Conservation (phyloP, 2,329 filamentous ascomycete genomes). For the Botryosphaeria dothidea region DNA sequence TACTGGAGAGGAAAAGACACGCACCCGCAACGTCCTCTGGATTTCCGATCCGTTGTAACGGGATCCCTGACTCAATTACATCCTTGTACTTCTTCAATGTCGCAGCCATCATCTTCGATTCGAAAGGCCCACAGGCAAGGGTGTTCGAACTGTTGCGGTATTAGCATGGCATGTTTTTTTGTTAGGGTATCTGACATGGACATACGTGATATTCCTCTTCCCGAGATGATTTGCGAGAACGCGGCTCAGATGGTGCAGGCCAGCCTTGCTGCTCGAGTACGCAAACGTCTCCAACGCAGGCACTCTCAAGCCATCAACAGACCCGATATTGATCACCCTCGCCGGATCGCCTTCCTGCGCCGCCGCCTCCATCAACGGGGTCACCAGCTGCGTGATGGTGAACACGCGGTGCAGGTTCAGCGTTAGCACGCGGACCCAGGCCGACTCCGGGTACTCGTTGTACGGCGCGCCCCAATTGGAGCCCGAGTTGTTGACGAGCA, state of each 20-base stretch:
- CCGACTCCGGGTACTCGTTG: constrained; percentile 55
- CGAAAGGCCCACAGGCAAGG: constrained; percentile 70
- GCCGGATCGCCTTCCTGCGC: constrained; percentile 48
- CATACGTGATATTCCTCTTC: constrained; percentile 56
- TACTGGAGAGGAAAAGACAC: constrained; percentile 68
- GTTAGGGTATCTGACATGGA: no score
- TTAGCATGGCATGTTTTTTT: constrained; percentile 20
- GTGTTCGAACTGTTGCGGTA: constrained; percentile 54
- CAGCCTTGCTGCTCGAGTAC: constrained; percentile 64
- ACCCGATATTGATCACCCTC: constrained; percentile 66
- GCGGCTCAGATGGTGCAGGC: constrained; percentile 63
- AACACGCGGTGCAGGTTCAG: constrained; percentile 65
- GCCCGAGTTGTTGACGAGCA: constrained; percentile 68
- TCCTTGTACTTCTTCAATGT: constrained; percentile 63
- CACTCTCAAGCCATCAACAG: constrained; percentile 63
- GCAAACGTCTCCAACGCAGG: constrained; percentile 60
- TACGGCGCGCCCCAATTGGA: constrained; percentile 64
- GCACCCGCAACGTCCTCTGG: constrained; percentile 70
- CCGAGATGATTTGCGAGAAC: constrained; percentile 66
- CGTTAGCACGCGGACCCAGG: constrained; percentile 60
- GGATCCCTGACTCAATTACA: constrained; percentile 60
- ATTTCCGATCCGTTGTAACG: constrained; percentile 66
- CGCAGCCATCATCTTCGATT: constrained; percentile 72
- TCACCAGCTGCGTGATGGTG: constrained; percentile 64
- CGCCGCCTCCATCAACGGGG: constrained; percentile 61